These are phyloP conservation scores for Leccinum uliginosum DNA, from an alignment of 768 basidiomycete genomes.

Conservation along the genomic window DNA sequence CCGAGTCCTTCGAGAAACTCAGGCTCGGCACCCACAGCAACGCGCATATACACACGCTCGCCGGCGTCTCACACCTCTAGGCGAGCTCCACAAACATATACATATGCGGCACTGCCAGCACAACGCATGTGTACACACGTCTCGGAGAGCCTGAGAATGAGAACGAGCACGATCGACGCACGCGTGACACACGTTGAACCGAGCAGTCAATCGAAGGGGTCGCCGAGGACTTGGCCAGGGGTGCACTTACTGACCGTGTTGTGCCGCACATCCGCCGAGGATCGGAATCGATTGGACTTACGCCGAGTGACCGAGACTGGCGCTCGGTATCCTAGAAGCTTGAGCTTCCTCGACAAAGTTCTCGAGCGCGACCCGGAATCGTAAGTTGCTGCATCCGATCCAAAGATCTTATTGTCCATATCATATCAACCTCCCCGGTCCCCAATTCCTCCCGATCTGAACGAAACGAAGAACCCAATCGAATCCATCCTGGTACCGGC, in stretches of 20 bases:
- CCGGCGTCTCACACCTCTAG: background rate
- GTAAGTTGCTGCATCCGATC: background rate
- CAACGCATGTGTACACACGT: background rate
- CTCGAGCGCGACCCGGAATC: background rate
- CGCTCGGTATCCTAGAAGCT: background rate
- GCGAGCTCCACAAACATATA: background rate
- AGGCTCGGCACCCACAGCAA: background rate
- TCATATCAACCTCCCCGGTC: background rate
- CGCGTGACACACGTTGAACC: background rate
- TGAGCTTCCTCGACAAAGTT: background rate
- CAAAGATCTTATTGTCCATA: background rate
- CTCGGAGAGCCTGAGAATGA: background rate
- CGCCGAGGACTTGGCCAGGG: background rate
- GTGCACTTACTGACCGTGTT: background rate
- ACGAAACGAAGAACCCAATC: background rate
- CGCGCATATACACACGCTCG: background rate
- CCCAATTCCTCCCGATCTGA: background rate
- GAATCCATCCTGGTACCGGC: background rate
- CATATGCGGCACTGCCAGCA: background rate
- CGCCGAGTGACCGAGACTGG: background rate
- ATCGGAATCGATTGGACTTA: background rate
- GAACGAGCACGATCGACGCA: background rate
- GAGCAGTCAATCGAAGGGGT: background rate
- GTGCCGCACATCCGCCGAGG: background rate
- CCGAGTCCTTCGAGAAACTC: background rate